Base-by-base conservation (phyloP, 495 filamentous ascomycete species). In the Letharia columbiana region DNA sequence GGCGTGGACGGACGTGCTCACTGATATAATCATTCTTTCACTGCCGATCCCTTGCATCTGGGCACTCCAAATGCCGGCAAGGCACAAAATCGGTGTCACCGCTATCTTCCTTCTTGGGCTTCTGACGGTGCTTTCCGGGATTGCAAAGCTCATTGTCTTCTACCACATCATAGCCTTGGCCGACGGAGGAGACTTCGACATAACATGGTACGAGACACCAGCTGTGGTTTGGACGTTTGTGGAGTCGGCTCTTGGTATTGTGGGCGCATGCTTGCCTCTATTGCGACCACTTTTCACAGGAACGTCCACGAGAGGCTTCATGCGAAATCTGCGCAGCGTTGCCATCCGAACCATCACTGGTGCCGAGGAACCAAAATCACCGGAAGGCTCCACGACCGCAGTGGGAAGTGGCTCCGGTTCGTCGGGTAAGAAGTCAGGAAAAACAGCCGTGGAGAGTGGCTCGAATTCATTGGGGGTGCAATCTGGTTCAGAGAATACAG, bases 191-290 rank as follows among this genome's bases (percentile, higher is more conserved):
- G 39, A 61, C 12, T 41, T 6, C 2, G 59, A 61, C 59, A 44
- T 61, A 23, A 31, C 59, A n/a, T 61, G 67, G 56, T 70, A 72
- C 45, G 65, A 68, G 12, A 69, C 68, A 20, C 63, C 65, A 18
- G 52, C 67, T 37, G 41, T 61, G 12, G 33, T 45, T 5, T 82
- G 77, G 79, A 75, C 75, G 5, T 71, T 78, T 17, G 68, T 79
- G 54, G 79, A 81, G 64, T 63, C 73, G 20, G 76, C 78, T 68
- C 62, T 78, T 28, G 76, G 75, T 31, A 74, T 80, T 50, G 75
- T 81, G 63, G 79, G 77, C 69, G 79, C 77, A 42, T 80, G 74
- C 61, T 70, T 81, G 20, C 80, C 79, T 37, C 66, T 76, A 31
- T 67, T 75, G 49, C 67, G 73, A 39, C 61, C 61, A 13, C 42